phyloP scores from a whole-genome alignment of 108 stramenopile species.

The Skeletonema menzelii region DNA sequence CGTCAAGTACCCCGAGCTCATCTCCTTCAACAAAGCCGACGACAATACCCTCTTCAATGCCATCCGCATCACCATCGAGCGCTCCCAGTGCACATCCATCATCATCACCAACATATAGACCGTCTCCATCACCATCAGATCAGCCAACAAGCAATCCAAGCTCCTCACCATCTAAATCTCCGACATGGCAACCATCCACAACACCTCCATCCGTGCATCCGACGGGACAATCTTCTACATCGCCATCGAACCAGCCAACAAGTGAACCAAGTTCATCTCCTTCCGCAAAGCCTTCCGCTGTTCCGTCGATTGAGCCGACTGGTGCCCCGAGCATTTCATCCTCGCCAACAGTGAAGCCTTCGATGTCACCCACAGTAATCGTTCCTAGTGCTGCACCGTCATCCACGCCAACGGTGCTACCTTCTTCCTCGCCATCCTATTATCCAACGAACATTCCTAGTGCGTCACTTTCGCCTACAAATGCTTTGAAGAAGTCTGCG shows the following conservation, averaged over 20 bases:
- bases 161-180: slow-evolving; percentile 2
- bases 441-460: not conserved
- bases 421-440: not conserved
- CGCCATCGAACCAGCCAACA: slow-evolving; percentile 1
- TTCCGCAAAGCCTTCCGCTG: not conserved
- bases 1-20: not conserved
- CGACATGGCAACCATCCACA: not conserved
- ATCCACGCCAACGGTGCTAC: not conserved
- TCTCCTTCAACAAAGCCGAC: slow-evolving; percentile 1
- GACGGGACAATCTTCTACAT: not conserved
- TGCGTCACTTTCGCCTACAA: not conserved
- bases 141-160: not conserved
- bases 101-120: not conserved
- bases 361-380: not conserved
- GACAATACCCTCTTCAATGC: not conserved
- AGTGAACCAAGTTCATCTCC: not conserved
- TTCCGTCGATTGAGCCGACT: not conserved
- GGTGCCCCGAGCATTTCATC: not conserved
- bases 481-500: slow-evolving; percentile 1
- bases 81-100: not conserved
- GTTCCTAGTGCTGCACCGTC: not conserved
- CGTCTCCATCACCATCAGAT: not conserved
- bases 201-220: not conserved
- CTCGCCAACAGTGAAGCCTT: not conserved
- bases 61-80: not conserved